A percentile compares a stretch with the other conserved stretches of the same genome.
Evolutionary conservation across 139 green algal genomes (phyloP).

Genomic region (Coelastrella sp.): DNA sequence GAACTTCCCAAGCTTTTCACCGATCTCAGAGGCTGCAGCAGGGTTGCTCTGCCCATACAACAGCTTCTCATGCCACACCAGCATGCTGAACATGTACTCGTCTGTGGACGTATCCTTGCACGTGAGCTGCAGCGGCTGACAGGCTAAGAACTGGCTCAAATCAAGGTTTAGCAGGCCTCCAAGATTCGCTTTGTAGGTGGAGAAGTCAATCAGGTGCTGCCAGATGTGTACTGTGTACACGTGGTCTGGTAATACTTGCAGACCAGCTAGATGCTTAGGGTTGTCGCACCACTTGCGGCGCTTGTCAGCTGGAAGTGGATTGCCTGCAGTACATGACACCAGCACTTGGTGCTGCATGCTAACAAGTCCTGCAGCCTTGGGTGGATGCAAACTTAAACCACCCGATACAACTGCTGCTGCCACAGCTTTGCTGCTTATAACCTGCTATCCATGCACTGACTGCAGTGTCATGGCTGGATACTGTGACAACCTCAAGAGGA

Average conservation of each 20-base stretch:
- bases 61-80: slow-evolving; percentile 52
- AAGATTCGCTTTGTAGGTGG: slow-evolving; percentile 41
- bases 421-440: too few relatives aligned
- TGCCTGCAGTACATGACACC: neutral
- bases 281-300: slow-evolving; percentile 49
- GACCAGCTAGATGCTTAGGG: slow-evolving; percentile 37
- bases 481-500: neutral
- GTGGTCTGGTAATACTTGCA: neutral
- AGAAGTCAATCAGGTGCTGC: slow-evolving; percentile 55
- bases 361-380: neutral
- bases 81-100: slow-evolving; percentile 48
- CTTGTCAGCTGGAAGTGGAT: slow-evolving; percentile 12
- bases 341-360: neutral
- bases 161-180: slow-evolving; percentile 36
- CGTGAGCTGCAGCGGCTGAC: slow-evolving; percentile 51
- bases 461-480: neutral
- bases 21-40: slow-evolving; percentile 6
- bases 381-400: neutral
- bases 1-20: slow-evolving; percentile 13
- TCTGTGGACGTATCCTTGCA: slow-evolving; percentile 14
- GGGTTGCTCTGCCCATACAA: slow-evolving; percentile 33
- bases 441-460: too few relatives aligned
- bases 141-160: slow-evolving; percentile 29
- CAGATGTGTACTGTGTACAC: slow-evolving; percentile 53
- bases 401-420: neutral